Evolutionary conservation across 805 yeast genomes (phyloP), one percentile per base, ranked within the genome.

Genomic region (Aciculoconidium aculeatum): DNA sequence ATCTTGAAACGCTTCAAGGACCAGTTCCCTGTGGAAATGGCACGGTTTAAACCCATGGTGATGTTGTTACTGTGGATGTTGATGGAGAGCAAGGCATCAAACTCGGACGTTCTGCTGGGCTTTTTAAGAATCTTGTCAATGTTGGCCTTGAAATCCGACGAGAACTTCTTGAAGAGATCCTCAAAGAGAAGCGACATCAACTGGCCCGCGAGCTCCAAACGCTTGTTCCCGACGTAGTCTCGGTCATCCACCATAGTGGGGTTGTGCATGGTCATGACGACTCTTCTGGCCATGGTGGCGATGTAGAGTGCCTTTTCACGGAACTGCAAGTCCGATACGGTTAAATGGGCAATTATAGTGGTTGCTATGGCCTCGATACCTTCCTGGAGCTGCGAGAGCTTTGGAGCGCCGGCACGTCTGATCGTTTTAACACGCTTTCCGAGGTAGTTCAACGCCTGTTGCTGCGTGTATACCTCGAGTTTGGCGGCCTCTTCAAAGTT

Each of bases 21-120:
- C 99, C 99, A 92, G 56, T 92, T 92, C 45, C 99, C 99, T 0
- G 99, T 92, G 10, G 97, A 88, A 27, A 92, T 92, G 24, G 99
- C 96, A 49, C 97, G 73, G 53, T 87, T 88, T 57, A 92, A 65
- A 17, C 98, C 98, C 51, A 82, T 81, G 9, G 98, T 86, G 42
- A 92, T 88, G 49, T 88, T 87, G 47, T 84, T 84, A 4, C 95
- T 82, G 54, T 90, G 96, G 29, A 87, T 86, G 41, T 85, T 82
- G 51, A 92, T 86, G 34, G 85, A 82, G 37, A 90, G 59, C 25
- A 90, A 64, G 0, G 98, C 97, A 58, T 92, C 96, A 49, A 90
- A 92, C 52, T 90, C 97, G 36, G 84, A 82, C 1, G 96, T 90
- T 43, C 97, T 73, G 49, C 90, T 85, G 15, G 96, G 96, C 51